Conservation (phyloP, 176 grass and related monocot species). For the Melocanna baccifera region DNA sequence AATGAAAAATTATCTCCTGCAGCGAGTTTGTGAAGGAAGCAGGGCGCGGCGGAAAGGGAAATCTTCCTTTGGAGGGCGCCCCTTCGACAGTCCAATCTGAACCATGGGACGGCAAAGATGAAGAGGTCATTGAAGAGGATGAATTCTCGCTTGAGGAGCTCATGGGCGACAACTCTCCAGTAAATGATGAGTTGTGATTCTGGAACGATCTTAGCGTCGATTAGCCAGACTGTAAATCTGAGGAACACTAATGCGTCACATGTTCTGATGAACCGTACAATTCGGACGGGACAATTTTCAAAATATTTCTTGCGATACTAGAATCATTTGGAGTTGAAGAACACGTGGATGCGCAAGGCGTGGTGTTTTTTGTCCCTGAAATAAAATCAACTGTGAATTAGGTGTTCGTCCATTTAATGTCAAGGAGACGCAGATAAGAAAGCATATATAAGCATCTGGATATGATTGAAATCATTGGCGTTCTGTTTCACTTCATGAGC, state of each 20-base stretch:
- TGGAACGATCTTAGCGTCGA: background rate
- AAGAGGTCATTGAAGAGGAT: slow-evolving; percentile 83
- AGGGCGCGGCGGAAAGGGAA: slow-evolving; percentile 83
- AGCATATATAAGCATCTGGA: background rate
- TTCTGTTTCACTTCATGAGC: background rate
- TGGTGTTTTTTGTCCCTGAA: background rate
- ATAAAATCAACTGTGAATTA: slow-evolving; percentile 16
- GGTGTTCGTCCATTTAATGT: background rate
- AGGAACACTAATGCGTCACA: slow-evolving; percentile 37
- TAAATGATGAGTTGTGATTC: slow-evolving; percentile 85
- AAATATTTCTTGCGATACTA: background rate
- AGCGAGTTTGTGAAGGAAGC: slow-evolving; percentile 97
- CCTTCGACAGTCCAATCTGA: slow-evolving; percentile 57
- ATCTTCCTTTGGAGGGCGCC: slow-evolving; percentile 60
- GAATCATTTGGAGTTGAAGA: background rate
- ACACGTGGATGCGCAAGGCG: background rate
- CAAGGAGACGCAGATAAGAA: background rate
- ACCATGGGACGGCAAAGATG: slow-evolving; percentile 98
- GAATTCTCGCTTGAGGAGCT: slow-evolving; percentile 97
- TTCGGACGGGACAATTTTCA: slow-evolving; percentile 16
- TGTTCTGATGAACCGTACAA: slow-evolving; percentile 16
- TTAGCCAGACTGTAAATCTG: slow-evolving; percentile 38
- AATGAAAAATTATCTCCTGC: slow-evolving; percentile 19
- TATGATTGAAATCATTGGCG: background rate
- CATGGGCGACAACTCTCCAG: slow-evolving; percentile 53